Evolutionary conservation across 2,329 filamentous ascomycete genomes (phyloP).

Genomic region (Diaporthe caulivora): DNA sequence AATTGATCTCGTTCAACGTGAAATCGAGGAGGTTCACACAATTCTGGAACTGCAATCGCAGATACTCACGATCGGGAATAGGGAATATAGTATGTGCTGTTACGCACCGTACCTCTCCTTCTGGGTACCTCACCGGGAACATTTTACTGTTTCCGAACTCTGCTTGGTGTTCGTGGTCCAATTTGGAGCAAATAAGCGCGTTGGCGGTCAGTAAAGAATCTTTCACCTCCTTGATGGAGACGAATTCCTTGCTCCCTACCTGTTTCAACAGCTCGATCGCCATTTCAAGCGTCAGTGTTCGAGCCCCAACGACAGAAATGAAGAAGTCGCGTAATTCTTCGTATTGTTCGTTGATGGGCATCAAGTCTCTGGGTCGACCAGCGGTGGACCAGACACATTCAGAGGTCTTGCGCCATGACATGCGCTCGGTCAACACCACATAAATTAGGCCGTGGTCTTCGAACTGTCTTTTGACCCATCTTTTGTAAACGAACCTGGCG

Average conservation of each 20-base stretch:
- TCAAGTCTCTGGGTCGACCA: constrained; percentile 29
- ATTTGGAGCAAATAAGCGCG: constrained; percentile 44
- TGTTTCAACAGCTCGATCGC: constrained; percentile 48
- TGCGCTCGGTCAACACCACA: neutral
- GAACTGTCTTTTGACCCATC: constrained; percentile 16
- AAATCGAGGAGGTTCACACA: constrained; percentile 53
- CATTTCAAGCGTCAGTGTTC: constrained; percentile 47
- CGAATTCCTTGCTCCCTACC: constrained; percentile 28
- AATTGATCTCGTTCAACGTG: constrained; percentile 48
- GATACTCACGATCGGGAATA: constrained; percentile 49
- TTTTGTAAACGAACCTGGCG: neutral
- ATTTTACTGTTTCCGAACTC: constrained; percentile 37
- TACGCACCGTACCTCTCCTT: constrained; percentile 37
- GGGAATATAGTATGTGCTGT: constrained; percentile 45
- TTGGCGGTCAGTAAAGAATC: constrained; percentile 50
- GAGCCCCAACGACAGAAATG: constrained; percentile 46
- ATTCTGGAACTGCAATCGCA: constrained; percentile 45
- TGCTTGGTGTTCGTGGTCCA: neutral
- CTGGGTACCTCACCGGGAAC: constrained; percentile 45
- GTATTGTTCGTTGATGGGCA: constrained; percentile 38
- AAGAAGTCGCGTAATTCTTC: constrained; percentile 34
- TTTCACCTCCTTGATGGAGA: constrained; percentile 45
- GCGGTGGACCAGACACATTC: constrained; percentile 40
- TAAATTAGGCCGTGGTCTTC: constrained; percentile 36
- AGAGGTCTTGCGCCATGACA: constrained; percentile 22